phyloP scores from a whole-genome alignment of 2,329 filamentous ascomycete species.

The Aspergillus alliaceus region DNA sequence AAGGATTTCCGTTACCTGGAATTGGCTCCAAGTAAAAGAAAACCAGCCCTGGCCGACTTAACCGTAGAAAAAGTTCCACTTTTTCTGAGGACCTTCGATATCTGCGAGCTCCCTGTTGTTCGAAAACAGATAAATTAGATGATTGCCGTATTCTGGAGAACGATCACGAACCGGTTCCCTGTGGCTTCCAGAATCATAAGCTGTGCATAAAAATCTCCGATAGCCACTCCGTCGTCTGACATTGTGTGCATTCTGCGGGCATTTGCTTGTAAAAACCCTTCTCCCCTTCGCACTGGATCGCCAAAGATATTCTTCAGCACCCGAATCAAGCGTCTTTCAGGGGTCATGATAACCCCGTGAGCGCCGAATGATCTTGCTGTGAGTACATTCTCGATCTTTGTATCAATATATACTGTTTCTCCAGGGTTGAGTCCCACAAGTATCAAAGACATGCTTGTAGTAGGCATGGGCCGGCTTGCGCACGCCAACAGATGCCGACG shows the following conservation, averaged over 20 bases:
- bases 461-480: slow-evolving; percentile 37
- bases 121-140: too few species aligned
- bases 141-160: too few species aligned
- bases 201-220: slow-evolving; percentile 31
- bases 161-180: neutral
- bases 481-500: slow-evolving; percentile 33
- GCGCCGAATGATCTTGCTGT: slow-evolving; percentile 29
- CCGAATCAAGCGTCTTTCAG: neutral
- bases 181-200: slow-evolving; percentile 24
- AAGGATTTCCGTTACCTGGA: too few species aligned
- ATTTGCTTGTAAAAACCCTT: slow-evolving; percentile 1
- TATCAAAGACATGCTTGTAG: slow-evolving; percentile 31
- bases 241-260: slow-evolving; percentile 12
- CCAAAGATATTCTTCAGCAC: neutral
- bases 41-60: too few species aligned
- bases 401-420: too few species aligned
- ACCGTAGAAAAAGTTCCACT: slow-evolving; percentile 30
- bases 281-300: slow-evolving; percentile 8
- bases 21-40: too few species aligned
- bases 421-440: too few species aligned
- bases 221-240: slow-evolving; percentile 19
- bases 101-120: too few species aligned
- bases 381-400: slow-evolving; percentile 30
- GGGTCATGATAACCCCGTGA: slow-evolving; percentile 15
- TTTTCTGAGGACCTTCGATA: too few species aligned